phyloP scores from a whole-genome alignment of 208 protist species.

The Porcisia deanei region DNA sequence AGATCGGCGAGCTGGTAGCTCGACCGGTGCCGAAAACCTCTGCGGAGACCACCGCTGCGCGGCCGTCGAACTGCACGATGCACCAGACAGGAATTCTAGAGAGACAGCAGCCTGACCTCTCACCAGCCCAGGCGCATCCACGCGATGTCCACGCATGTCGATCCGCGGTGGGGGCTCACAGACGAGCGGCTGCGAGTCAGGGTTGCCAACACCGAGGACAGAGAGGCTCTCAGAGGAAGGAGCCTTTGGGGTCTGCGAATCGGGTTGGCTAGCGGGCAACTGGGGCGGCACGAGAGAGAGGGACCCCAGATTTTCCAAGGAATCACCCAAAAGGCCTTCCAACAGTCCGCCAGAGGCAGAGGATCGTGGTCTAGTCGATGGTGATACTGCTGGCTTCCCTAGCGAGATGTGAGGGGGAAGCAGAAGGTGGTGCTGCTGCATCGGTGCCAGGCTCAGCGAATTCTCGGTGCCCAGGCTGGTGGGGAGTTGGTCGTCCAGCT shows the following conservation, averaged over 20 bases:
- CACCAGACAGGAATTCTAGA: not conserved
- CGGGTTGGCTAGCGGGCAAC: not conserved
- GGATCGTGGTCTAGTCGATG: not conserved
- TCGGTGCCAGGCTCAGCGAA: not conserved
- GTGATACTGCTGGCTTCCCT: not conserved
- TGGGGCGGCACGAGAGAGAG: not conserved
- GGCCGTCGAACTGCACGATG: not conserved
- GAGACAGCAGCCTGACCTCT: not conserved
- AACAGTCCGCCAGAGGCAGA: not conserved
- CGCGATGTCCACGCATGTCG: not conserved
- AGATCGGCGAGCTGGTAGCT: not conserved
- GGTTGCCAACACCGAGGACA: constrained; percentile 26
- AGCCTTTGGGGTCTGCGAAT: not conserved
- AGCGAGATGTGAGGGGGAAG: not conserved
- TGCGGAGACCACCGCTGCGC: constrained; percentile 4
- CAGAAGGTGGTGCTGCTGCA: not conserved
- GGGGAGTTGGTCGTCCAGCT: constrained; percentile 1
- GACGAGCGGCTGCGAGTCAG: constrained; percentile 43
- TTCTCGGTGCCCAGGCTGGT: not conserved
- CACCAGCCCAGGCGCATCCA: not conserved
- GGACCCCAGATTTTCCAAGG: constrained; percentile 20
- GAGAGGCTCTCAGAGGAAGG: constrained; percentile 9
- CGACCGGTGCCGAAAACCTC: constrained; percentile 13
- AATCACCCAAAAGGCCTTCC: constrained; percentile 4
- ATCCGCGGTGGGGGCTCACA: constrained; percentile 20